Conservation (phyloP, 2,329 filamentous ascomycete genomes). For the Botrytis medusae region DNA sequence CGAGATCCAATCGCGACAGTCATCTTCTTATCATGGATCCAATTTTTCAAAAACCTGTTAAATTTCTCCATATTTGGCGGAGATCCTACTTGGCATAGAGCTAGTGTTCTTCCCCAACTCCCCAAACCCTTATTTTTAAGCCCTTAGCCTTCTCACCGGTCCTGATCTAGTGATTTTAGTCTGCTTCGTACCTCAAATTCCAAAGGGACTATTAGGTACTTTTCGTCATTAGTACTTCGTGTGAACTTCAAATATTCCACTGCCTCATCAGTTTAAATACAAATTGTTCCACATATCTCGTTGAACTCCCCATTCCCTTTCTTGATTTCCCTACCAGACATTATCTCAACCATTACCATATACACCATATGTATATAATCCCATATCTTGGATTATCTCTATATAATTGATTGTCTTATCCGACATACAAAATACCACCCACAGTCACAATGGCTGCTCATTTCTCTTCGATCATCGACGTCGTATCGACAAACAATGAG, state of each 20-base stretch:
- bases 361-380: not conserved
- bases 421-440: not conserved
- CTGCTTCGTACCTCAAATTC: not conserved
- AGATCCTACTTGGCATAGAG: not conserved
- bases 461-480: not conserved
- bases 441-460: conserved; percentile 14
- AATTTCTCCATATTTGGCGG: not conserved
- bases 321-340: not conserved
- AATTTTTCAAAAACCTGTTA: not conserved
- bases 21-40: not conserved
- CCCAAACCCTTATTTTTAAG: not conserved
- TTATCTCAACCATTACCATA: not conserved
- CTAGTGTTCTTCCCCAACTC: not conserved
- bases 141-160: not conserved
- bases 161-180: not conserved
- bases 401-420: not conserved
- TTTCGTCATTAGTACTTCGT: not conserved
- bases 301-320: not conserved
- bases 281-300: not conserved
- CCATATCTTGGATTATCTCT: not conserved
- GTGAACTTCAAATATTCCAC: not conserved
- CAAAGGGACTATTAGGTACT: not conserved
- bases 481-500: conserved; percentile 6
- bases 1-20: not conserved
- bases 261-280: not conserved